Percentiles rank a stretch among this genome's conserved stretches.
Evolutionary conservation across 805 yeast genomes (phyloP).

Genomic region (Suhomyces sp.): DNA sequence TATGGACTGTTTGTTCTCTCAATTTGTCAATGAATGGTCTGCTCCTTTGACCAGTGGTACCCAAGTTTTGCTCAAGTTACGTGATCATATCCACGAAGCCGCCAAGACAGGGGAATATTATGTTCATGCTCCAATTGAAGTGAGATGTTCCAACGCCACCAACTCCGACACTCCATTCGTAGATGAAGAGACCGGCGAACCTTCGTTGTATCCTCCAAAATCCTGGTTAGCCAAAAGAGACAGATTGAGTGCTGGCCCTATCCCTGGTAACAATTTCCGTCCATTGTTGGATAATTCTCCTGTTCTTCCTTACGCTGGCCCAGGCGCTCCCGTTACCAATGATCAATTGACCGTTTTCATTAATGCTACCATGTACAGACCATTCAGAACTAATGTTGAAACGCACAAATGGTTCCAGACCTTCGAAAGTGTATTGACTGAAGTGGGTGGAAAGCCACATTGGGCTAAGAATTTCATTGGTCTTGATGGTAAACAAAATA

Average conservation of each 20-base stretch:
- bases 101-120: constrained; percentile 60
- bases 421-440: constrained; percentile 77
- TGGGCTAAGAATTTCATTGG: constrained; percentile 98
- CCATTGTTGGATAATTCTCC: constrained; percentile 86
- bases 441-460: constrained; percentile 91
- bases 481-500: constrained; percentile 34
- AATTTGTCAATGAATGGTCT: constrained; percentile 97
- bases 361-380: constrained; percentile 95
- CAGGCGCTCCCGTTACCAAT: constrained; percentile 54
- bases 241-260: constrained; percentile 65
- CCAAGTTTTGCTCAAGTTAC: constrained; percentile 62
- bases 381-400: constrained; percentile 75
- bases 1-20: constrained; percentile 94
- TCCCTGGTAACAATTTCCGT: constrained; percentile 78
- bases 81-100: constrained; percentile 61
- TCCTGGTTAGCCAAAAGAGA: constrained; percentile 55
- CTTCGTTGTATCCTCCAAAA: constrained; percentile 40
- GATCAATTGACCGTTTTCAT: constrained; percentile 80
- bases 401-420: constrained; percentile 76
- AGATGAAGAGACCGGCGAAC: constrained; percentile 34
- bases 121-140: constrained; percentile 95
- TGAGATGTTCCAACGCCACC: constrained; percentile 87
- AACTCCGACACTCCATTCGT: constrained; percentile 37
- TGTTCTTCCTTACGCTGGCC: constrained; percentile 46
- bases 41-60: constrained; percentile 81